Conservation (phyloP, 345 rosid genomes). For the Citropsis articulata region DNA sequence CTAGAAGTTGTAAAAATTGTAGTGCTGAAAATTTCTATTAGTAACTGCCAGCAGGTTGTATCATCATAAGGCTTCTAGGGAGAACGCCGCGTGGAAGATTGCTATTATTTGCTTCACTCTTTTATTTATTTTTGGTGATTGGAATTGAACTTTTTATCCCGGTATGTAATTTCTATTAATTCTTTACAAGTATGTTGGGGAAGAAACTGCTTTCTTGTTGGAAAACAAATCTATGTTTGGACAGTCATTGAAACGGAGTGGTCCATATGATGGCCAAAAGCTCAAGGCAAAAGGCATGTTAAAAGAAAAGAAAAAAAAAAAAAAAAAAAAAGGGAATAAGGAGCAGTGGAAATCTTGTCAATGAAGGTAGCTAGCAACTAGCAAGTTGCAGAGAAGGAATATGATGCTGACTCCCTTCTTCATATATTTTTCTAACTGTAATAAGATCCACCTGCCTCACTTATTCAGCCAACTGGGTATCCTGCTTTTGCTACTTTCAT, state of each 20-base stretch:
- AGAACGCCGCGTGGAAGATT: background rate
- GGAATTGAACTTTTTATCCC: background rate
- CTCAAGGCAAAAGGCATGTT: background rate
- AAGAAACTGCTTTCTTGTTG: conserved; percentile 2
- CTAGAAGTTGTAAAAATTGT: conserved; percentile 26
- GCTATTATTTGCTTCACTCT: background rate
- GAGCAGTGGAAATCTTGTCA: background rate
- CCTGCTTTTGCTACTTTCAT: background rate
- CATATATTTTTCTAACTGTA: background rate
- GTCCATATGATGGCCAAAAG: background rate
- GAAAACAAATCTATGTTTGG: background rate
- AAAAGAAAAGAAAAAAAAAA: too few relatives aligned
- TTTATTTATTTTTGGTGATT: background rate
- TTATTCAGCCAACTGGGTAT: background rate
- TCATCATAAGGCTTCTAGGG: background rate
- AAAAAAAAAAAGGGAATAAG: background rate
- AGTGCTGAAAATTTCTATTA: background rate
- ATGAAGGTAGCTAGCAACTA: background rate
- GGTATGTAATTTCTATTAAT: background rate
- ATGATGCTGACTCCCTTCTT: background rate
- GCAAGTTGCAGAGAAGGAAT: background rate
- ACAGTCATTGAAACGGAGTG: background rate
- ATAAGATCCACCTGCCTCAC: too few relatives aligned
- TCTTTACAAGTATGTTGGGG: background rate
- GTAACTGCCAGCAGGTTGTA: background rate